Percentiles rank a stretch among this genome's conserved stretches.
phyloP scores from a whole-genome alignment of 1,139 yeast genomes.

The Yamadazyma sp. region DNA sequence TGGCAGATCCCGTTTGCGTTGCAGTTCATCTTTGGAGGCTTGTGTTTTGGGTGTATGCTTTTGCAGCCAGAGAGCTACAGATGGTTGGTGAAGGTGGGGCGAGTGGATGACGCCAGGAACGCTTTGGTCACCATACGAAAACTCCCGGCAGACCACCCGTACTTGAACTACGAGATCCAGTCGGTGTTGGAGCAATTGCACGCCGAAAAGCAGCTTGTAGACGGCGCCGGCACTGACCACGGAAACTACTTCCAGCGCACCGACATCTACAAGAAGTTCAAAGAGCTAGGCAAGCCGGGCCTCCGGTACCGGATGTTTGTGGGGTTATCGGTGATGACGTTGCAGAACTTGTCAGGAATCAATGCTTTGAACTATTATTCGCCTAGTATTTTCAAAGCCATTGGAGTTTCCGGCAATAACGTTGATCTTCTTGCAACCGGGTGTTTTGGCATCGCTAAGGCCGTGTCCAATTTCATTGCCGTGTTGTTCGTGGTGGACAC shows the following conservation, averaged over 20 bases:
- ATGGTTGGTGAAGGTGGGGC: slow-evolving; percentile 14
- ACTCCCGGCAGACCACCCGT: slow-evolving; percentile 27
- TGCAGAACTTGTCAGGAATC: slow-evolving; percentile 20
- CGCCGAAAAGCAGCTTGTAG: slow-evolving; percentile 19
- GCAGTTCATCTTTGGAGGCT: slow-evolving; percentile 42
- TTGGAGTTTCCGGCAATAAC: slow-evolving; percentile 13
- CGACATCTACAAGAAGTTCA: slow-evolving; percentile 13
- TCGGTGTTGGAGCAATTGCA: slow-evolving; percentile 26
- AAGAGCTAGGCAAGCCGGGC: slow-evolving; percentile 15
- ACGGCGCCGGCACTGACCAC: slow-evolving; percentile 21
- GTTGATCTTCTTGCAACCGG: slow-evolving; percentile 34
- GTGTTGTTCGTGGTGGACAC: slow-evolving; percentile 13
- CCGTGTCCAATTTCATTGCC: slow-evolving; percentile 13
- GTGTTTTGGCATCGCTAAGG: slow-evolving; percentile 15
- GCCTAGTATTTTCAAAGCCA: slow-evolving; percentile 13
- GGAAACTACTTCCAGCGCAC: slow-evolving; percentile 23
- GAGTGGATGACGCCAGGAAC: slow-evolving; percentile 18
- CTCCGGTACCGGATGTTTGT: slow-evolving; percentile 31
- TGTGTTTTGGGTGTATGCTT: slow-evolving; percentile 38
- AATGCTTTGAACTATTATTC: slow-evolving; percentile 35
- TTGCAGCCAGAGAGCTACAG: slow-evolving; percentile 18
- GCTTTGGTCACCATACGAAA: slow-evolving; percentile 28
- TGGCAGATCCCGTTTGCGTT: slow-evolving; percentile 48
- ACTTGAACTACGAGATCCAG: slow-evolving; percentile 27
- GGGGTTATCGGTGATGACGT: slow-evolving; percentile 29